Conservation (phyloP, 495 filamentous ascomycete genomes). For the Aspergillus saccharolyticus region DNA sequence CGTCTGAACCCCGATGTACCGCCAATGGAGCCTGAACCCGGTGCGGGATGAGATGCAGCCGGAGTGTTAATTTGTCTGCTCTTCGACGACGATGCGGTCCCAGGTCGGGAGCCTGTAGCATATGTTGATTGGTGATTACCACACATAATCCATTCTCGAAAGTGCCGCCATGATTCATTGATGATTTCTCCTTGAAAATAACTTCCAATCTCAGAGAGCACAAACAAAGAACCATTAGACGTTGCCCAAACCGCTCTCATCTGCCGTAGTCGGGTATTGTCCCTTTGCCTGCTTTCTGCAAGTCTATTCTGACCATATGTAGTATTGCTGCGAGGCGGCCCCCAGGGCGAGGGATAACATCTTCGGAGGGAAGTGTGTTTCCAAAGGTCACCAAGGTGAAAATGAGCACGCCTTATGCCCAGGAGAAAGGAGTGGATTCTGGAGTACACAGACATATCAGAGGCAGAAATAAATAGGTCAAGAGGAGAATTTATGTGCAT, state of each 20-base stretch:
- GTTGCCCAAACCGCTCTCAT: conserved; percentile 86
- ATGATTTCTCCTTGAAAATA: conserved; percentile 91
- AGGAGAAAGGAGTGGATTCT: conserved; percentile 82
- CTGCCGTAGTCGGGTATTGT: conserved; percentile 51
- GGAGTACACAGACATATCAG: conserved; percentile 74
- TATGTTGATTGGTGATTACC: conserved; percentile 12
- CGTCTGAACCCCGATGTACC: conserved; percentile 33
- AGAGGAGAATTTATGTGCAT: conserved; percentile 73
- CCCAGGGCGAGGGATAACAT: conserved; percentile 64
- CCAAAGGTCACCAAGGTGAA: conserved; percentile 78
- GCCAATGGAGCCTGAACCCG: conserved; percentile 9
- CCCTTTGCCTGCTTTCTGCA: conserved; percentile 51
- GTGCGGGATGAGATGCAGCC: conserved; percentile 7
- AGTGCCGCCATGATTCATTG: conserved; percentile 64
- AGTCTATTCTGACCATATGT: conserved; percentile 51
- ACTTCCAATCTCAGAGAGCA: conserved; percentile 75
- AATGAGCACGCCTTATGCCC: conserved; percentile 73
- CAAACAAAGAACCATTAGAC: conserved; percentile 74
- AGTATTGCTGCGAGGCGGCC: conserved; percentile 57
- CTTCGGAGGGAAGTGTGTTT: conserved; percentile 72
- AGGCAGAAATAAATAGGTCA: conserved; percentile 74
- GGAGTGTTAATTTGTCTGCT: conserved; percentile 8
- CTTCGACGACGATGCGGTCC: conserved; percentile 33
- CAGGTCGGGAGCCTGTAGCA: conserved; percentile 32
- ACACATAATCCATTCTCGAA: conserved; percentile 54